These are phyloP conservation scores for Exophiala viscosa DNA, from an alignment of 2,329 filamentous ascomycete species.

Conservation along the genomic window DNA sequence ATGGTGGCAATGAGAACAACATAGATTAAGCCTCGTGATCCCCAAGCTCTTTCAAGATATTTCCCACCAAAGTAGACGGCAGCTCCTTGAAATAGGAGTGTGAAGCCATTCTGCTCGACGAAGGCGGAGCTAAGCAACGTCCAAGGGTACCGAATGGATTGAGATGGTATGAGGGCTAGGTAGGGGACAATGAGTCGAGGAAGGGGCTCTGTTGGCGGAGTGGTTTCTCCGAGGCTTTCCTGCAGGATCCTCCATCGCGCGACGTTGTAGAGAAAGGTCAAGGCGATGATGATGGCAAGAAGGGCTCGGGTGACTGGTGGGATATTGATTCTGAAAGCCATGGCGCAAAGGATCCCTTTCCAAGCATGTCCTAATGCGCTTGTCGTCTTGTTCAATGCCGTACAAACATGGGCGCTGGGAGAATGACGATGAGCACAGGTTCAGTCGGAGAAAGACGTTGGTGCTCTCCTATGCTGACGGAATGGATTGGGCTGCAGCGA, in stretches of 20 bases:
- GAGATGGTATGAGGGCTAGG: conserved; percentile 78
- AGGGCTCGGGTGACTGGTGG: conserved; percentile 84
- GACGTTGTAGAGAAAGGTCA: conserved; percentile 76
- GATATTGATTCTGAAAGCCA: conserved; percentile 84
- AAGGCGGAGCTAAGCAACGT: conserved; percentile 80
- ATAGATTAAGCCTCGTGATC: conserved; percentile 84
- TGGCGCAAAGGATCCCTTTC: conserved; percentile 28
- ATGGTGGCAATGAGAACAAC: conserved; percentile 75
- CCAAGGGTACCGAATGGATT: conserved; percentile 87
- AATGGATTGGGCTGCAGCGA: neutral
- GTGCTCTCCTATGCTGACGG: no score
- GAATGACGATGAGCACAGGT: no score
- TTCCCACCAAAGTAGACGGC: conserved; percentile 88
- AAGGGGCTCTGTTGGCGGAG: conserved; percentile 36
- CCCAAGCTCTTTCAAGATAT: conserved; percentile 95
- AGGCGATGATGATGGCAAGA: conserved; percentile 68
- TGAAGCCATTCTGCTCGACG: conserved; percentile 91
- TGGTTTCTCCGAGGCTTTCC: conserved; percentile 47
- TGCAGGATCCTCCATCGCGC: conserved; percentile 53
- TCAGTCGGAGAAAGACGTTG: no score
- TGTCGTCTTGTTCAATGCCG: neutral
- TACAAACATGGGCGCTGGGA: neutral
- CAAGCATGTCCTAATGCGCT: conserved; percentile 8
- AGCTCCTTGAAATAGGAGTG: conserved; percentile 68
- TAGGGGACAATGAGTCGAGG: conserved; percentile 74